Evolutionary conservation across 2,329 filamentous ascomycete genomes (phyloP), one percentile per base, ranked within the genome.

Genomic region (Hymenoscyphus scutula): DNA sequence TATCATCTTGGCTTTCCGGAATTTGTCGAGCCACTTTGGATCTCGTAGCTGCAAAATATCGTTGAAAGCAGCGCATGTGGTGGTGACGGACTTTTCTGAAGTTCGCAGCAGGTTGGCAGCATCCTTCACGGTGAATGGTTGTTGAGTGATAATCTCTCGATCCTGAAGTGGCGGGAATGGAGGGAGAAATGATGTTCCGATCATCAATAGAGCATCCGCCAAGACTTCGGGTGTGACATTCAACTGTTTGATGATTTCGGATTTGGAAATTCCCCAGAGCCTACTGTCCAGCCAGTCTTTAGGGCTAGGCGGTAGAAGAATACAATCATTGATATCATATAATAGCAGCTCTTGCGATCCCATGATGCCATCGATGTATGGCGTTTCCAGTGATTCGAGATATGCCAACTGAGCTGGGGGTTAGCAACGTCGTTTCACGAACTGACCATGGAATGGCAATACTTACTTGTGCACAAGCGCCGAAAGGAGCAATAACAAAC

Each of bases 401-500:
- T 94, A 92, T 54, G 91, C 89, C 66, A 97, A 84, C 88, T 92
- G 70, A 54, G 19, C 1, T 23, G 17, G 17, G 13, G 3, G 29
- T 59, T 27, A 59, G 58, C 41, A 37, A 17, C n/a, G 13, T 27
- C 10, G 5, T 10, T 25, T 15, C 15, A n/a, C 17, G 19, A 27
- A 13, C 53, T 15, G 29, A 53, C 5, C 27, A 51, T 13, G 13
- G 6, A 25, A 11, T 3, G 37, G 11, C 5, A 48, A 2, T 29
- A 75, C 80, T 73, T 77, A 94, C 91, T 85, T 96, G 92, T 63
- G 91, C 91, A 71, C 89, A 89, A 41, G 93, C 92, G 75, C 89
- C 92, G 79, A 92, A 96, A 1, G 94, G 94, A 13, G 94, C 89
- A 53, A 96, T 89, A 56, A 91, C 80, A 72, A 92, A 96, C 64